Base-by-base conservation (phyloP, 192 early-diverging fungal genomes). In the Gorgonomyces haynaldii region DNA sequence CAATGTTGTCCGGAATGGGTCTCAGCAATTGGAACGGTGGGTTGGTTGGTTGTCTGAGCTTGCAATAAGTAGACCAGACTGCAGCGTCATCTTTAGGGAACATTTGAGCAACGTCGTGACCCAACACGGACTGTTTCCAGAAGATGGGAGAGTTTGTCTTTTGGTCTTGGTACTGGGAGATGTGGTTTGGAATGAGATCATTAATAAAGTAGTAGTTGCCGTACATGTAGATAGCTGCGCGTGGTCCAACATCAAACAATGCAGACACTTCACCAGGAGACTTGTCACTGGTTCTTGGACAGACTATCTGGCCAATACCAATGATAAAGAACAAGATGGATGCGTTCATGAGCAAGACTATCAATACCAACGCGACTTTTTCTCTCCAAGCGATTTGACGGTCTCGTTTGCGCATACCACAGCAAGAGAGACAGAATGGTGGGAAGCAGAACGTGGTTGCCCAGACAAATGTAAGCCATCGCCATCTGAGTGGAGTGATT, bases 381-480 rank as follows among this genome's bases (percentile, higher is more conserved):
- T 99, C 96, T 42, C 96, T 77, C 96, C 96, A 99, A 3, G 96
- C 96, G 63, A 94, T 81, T 37, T 82, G 85, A 45, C 89, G 76
- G 59, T 94, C 89, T 17, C 64, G 66, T 7, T 24, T 10, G 54
- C 81, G 81, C 81, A 92, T 89, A 22, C 76, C 65, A 55, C 88
- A 90, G 52, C 62, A 76, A 16, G 29, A 54, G 22, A 89, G 59
- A 28, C 72, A 74, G 37, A 57, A 60, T 15, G 74, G 69, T 8
- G 88, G 88, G 17, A 92, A 68, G 80, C 74, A 84, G 72, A 75
- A 85, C 4, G 79, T 90, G 42, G 74, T 65, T 31, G 72, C 42
- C 86, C 88, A 95, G 1, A 86, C 85, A 57, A 84, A 65, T 28
- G 67, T 65, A 23, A 98, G 62, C 95, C 95, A 98, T 13, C 45